A percentile compares a stretch with the other conserved stretches of the same genome.
Evolutionary conservation across 371 early-diverging fungal genomes (phyloP).

Genomic region (Mortierella sp.): DNA sequence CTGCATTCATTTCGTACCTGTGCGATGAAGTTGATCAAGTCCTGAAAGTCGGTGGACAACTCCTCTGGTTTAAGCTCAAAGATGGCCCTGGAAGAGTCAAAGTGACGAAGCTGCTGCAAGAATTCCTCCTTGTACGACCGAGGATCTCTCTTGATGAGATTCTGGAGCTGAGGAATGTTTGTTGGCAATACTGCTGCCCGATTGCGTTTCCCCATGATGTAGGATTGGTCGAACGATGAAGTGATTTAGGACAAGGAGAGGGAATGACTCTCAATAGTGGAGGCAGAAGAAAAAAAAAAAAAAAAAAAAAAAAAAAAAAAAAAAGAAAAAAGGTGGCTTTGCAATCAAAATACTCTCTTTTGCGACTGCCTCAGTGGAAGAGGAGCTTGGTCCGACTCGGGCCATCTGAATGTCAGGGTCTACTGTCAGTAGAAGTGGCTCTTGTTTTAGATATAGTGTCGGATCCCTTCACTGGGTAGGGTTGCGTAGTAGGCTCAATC

Average conservation of each 20-base stretch:
- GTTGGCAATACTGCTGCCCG: constrained; percentile 77
- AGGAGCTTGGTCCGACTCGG: no score
- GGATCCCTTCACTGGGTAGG: no score
- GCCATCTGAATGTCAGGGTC: no score
- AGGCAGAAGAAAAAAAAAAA: not conserved
- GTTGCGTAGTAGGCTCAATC: no score
- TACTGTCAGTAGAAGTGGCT: no score
- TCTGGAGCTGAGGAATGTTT: constrained; percentile 97
- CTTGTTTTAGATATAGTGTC: no score
- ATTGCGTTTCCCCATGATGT: constrained; percentile 72
- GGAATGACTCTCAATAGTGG: not conserved
- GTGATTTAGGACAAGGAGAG: not conserved
- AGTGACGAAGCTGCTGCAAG: constrained; percentile 91
- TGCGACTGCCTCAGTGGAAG: no score
- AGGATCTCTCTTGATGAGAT: constrained; percentile 95
- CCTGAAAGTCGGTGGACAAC: constrained; percentile 83
- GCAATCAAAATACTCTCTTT: no score
- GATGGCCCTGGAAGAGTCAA: constrained; percentile 85
- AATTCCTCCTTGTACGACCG: constrained; percentile 94
- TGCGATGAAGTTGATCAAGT: constrained; percentile 87
- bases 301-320: constrained; percentile 4
- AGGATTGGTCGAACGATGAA: no score
- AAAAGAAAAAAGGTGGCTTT: constrained; percentile 1
- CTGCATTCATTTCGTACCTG: constrained; percentile 65
- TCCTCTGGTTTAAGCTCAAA: constrained; percentile 90